Conservation (phyloP, 305 asterid genomes). For the Fraxinus dipetala region DNA sequence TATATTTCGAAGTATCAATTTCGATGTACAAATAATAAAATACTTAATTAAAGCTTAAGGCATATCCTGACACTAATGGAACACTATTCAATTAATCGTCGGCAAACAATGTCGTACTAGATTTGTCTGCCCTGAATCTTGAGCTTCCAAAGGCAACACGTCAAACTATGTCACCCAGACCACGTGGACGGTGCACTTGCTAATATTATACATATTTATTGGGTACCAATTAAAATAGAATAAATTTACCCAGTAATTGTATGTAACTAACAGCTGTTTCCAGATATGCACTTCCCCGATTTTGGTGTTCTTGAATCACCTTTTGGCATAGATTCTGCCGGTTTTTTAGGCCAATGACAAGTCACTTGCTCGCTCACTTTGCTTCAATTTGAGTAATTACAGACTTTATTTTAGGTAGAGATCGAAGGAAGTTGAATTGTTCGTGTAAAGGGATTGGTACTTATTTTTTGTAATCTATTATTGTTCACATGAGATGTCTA, state of each 20-base stretch:
- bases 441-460: not conserved
- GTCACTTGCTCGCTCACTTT: not conserved
- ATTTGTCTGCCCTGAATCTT: constrained; percentile 22
- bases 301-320: not conserved
- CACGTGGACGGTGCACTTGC: constrained; percentile 20
- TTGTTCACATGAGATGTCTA: too few relatives aligned
- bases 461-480: too few relatives aligned
- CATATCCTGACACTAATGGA: too few relatives aligned
- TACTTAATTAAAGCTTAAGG: too few relatives aligned
- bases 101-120: not conserved
- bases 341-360: not conserved
- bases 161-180: constrained; percentile 20
- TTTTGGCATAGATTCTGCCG: not conserved
- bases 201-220: not conserved
- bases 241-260: not conserved
- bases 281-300: not conserved
- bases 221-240: not conserved
- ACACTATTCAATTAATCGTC: not conserved
- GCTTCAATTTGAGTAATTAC: not conserved
- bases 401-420: not conserved
- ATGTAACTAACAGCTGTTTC: not conserved
- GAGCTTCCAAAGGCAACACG: constrained; percentile 11
- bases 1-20: too few relatives aligned
- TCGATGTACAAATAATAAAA: too few relatives aligned
- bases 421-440: not conserved